Evolutionary conservation across 2,329 filamentous ascomycete genomes (phyloP).

Genomic region (Simplicillium sp.): DNA sequence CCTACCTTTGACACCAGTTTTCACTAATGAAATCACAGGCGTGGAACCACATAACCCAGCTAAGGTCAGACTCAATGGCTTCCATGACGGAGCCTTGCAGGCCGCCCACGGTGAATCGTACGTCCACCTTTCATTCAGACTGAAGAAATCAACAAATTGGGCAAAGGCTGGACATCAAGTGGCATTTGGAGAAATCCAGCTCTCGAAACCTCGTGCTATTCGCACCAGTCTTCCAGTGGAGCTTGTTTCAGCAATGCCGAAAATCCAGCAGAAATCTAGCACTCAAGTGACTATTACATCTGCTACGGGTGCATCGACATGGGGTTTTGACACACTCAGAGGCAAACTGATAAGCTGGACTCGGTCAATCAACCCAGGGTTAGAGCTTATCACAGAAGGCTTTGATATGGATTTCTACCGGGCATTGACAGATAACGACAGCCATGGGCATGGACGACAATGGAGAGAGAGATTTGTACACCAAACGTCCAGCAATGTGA

Average conservation of each 20-base stretch:
- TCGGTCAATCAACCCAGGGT: slow-evolving; percentile 15
- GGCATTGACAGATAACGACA: slow-evolving; percentile 57
- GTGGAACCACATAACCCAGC: slow-evolving; percentile 31
- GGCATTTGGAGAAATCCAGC: slow-evolving; percentile 36
- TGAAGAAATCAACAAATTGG: slow-evolving; percentile 38
- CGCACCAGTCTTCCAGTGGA: slow-evolving; percentile 10
- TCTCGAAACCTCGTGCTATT: slow-evolving; percentile 23
- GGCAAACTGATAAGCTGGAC: slow-evolving; percentile 34
- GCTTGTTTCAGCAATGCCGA: slow-evolving; percentile 11
- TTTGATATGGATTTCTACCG: slow-evolving; percentile 50
- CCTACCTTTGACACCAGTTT: not conserved
- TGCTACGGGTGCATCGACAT: slow-evolving; percentile 23
- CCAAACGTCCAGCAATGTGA: slow-evolving; percentile 33
- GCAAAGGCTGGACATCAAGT: slow-evolving; percentile 38
- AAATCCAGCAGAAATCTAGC: slow-evolving; percentile 10
- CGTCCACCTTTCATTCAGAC: slow-evolving; percentile 37
- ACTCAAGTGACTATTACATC: slow-evolving; percentile 22
- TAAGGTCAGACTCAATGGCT: slow-evolving; percentile 17
- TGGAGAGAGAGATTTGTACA: slow-evolving; percentile 42
- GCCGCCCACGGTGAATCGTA: slow-evolving; percentile 28
- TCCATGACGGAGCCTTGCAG: slow-evolving; percentile 15
- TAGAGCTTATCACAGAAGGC: slow-evolving; percentile 34
- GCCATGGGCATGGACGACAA: slow-evolving; percentile 43
- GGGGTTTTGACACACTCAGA: slow-evolving; percentile 32
- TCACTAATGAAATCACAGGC: slow-evolving; percentile 13